phyloP scores from a whole-genome alignment of 306 rosid species.

The Psophocarpus tetragonolobus region DNA sequence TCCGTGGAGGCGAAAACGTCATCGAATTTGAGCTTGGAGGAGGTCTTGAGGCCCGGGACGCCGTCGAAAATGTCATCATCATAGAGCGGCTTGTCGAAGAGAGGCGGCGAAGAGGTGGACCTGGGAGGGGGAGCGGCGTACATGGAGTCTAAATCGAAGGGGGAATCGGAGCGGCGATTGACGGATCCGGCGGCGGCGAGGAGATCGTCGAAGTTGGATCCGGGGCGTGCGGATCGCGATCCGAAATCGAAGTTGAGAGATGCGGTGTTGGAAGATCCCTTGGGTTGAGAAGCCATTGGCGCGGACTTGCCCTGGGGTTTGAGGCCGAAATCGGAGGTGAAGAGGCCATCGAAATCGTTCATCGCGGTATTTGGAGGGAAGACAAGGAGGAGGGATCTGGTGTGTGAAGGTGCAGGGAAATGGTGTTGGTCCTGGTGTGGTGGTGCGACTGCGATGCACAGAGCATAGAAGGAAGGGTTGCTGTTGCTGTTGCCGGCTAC shows the following conservation, averaged over 20 bases:
- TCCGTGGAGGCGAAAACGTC: conserved; percentile 60
- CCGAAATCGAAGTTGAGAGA: conserved; percentile 59
- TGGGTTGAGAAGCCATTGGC: conserved; percentile 73
- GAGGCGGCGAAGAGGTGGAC: conserved; percentile 64
- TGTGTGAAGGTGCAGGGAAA: conserved; percentile 28
- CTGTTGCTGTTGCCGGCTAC: neutral
- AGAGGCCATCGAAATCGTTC: conserved; percentile 94
- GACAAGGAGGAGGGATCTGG: conserved; percentile 13
- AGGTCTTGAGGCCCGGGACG: conserved; percentile 76
- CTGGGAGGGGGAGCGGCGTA: conserved; percentile 43
- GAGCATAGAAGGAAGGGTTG: conserved; percentile 11
- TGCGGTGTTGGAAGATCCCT: conserved; percentile 42
- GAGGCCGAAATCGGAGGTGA: conserved; percentile 71
- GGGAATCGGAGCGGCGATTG: conserved; percentile 38
- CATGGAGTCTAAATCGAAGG: conserved; percentile 69
- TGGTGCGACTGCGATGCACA: neutral
- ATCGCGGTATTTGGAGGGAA: conserved; percentile 39
- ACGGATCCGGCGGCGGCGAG: conserved; percentile 63
- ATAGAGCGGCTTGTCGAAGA: conserved; percentile 57
- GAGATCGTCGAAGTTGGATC: conserved; percentile 54
- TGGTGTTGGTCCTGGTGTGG: neutral
- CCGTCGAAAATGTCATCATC: conserved; percentile 91
- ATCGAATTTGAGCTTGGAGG: conserved; percentile 57
- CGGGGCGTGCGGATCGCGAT: conserved; percentile 59
- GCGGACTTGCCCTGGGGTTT: conserved; percentile 81